Conservation (phyloP, 805 yeast species). For the Pichia phayaonensis region DNA sequence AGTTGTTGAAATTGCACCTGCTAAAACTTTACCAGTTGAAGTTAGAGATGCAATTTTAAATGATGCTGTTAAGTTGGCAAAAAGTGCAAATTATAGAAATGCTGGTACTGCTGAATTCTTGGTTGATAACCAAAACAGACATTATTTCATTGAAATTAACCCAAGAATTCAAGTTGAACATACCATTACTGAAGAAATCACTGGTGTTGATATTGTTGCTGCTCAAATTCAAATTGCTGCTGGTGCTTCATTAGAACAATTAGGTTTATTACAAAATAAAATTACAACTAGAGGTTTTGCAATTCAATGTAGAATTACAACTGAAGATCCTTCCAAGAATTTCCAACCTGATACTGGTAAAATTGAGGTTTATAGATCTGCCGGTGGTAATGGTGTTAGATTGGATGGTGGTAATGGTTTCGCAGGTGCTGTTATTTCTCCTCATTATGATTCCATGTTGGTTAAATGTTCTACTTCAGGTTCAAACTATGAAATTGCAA, state of each 20-base stretch:
- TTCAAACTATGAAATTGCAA: conserved; percentile 89
- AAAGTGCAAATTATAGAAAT: conserved; percentile 81
- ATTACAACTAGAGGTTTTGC: conserved; percentile 97
- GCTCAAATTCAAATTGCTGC: conserved; percentile 99
- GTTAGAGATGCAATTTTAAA: conserved; percentile 89
- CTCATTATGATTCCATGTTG: conserved; percentile 96
- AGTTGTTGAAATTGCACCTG: conserved; percentile 98
- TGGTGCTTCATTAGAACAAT: conserved; percentile 87
- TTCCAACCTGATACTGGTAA: conserved; percentile 99
- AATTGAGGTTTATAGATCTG: conserved; percentile 94
- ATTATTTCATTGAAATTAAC: conserved; percentile 95
- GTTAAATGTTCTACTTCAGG: conserved; percentile 98
- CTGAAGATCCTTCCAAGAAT: conserved; percentile 94
- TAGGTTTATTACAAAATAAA: conserved; percentile 89
- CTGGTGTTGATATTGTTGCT: conserved; percentile 96
- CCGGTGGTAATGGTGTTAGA: conserved; percentile 99
- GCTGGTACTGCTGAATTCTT: conserved; percentile 99
- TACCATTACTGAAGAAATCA: conserved; percentile 97
- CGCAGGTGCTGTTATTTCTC: conserved; percentile 93
- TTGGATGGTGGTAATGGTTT: conserved; percentile 98
- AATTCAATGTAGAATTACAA: conserved; percentile 97
- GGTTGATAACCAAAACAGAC: conserved; percentile 89
- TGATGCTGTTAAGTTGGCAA: conserved; percentile 92
- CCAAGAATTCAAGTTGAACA: conserved; percentile 99
- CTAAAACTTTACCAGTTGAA: conserved; percentile 72